Evolutionary conservation across 805 yeast species (phyloP).

Genomic region (Saccharomycopsis lassenensis): DNA sequence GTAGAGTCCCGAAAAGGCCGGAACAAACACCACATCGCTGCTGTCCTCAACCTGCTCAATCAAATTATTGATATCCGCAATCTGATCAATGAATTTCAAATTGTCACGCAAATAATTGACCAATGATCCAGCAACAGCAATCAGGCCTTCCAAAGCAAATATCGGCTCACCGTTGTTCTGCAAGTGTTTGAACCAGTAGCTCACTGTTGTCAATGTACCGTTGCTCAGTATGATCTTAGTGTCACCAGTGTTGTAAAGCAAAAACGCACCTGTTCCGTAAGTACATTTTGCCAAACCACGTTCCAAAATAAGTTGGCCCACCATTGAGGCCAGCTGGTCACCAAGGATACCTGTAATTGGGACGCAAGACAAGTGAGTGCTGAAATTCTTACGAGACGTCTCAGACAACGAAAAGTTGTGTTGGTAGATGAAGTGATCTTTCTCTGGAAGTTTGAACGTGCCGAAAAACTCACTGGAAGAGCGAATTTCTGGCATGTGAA

Average conservation of each 20-base stretch:
- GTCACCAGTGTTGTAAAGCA: conserved; percentile 78
- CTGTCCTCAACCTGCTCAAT: conserved; percentile 72
- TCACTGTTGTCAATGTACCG: conserved; percentile 84
- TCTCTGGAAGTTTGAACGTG: conserved; percentile 49
- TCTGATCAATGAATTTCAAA: conserved; percentile 66
- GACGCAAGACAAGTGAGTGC: conserved; percentile 39
- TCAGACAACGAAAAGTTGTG: conserved; percentile 39
- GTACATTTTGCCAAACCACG: conserved; percentile 90
- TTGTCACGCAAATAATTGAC: conserved; percentile 93
- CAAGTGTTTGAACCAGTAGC: conserved; percentile 75
- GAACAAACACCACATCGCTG: conserved; percentile 90
- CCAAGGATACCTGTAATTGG: conserved; percentile 89
- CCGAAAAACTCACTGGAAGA: conserved; percentile 77
- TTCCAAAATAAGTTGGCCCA: conserved; percentile 80
- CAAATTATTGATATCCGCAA: conserved; percentile 83
- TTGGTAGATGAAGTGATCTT: conserved; percentile 40
- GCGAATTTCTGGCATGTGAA: conserved; percentile 64
- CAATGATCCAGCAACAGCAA: conserved; percentile 91
- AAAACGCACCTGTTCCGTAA: conserved; percentile 92
- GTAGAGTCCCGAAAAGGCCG: conserved; percentile 88
- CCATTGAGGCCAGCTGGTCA: conserved; percentile 88
- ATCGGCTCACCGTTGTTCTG: conserved; percentile 49
- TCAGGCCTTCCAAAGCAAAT: conserved; percentile 89
- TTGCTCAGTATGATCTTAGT: conserved; percentile 58
- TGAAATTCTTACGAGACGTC: conserved; percentile 39